Evolutionary conservation across 148 eudicot species (phyloP).

Genomic region (Camellia japonica): DNA sequence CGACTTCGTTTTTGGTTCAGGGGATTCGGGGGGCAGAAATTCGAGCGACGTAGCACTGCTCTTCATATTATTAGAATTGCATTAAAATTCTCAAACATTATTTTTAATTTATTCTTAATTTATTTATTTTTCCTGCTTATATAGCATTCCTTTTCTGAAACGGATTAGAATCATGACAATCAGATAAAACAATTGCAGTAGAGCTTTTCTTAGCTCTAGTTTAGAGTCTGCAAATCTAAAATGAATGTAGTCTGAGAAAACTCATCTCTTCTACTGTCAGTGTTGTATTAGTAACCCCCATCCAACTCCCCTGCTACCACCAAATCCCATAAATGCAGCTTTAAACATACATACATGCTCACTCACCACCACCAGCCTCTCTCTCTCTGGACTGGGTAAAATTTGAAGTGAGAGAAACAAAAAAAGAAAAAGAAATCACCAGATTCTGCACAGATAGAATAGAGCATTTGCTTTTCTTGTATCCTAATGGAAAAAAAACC

Average conservation of each 20-base stretch:
- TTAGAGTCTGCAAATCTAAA: too few relatives aligned
- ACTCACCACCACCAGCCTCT: not conserved
- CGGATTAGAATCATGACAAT: too few relatives aligned
- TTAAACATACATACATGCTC: not conserved
- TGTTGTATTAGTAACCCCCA: not conserved
- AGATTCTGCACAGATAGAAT: not conserved
- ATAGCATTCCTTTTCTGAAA: too few relatives aligned
- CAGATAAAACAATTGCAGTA: too few relatives aligned
- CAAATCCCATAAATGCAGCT: conserved; percentile 5
- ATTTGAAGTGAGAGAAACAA: not conserved
- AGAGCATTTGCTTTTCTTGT: not conserved
- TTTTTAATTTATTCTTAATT: too few relatives aligned
- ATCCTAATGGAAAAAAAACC: conserved; percentile 10
- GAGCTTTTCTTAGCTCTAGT: too few relatives aligned
- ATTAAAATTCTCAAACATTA: too few relatives aligned
- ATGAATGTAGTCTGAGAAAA: not conserved
- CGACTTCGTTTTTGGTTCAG: too few relatives aligned
- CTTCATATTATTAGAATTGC: too few relatives aligned
- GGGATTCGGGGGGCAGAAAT: too few relatives aligned
- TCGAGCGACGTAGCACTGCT: too few relatives aligned
- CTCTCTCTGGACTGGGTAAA: not conserved
- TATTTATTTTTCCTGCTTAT: too few relatives aligned
- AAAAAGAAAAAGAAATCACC: not conserved
- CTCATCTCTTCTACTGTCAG: not conserved
- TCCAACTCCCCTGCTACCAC: not conserved